Evolutionary conservation across 2,329 filamentous ascomycete species (phyloP).

Genomic region (Aspergillus chevalieri): DNA sequence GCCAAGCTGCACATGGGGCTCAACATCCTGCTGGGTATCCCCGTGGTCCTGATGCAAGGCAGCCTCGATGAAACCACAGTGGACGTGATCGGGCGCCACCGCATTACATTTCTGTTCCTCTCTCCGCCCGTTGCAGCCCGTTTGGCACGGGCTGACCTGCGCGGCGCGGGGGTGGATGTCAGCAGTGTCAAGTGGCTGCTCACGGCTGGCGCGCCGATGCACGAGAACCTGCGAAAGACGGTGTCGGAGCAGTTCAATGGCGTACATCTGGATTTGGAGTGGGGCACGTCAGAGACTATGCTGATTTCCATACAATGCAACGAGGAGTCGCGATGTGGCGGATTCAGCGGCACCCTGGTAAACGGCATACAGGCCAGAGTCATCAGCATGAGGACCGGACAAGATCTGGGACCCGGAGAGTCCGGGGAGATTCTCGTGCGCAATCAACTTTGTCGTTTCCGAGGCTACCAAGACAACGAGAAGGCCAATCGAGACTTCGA

Average conservation of each 20-base stretch:
- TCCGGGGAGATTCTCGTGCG: slow-evolving; percentile 18
- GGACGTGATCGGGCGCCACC: slow-evolving; percentile 13
- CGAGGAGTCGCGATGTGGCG: slow-evolving; percentile 9
- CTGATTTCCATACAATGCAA: slow-evolving; percentile 20
- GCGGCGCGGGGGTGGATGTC: slow-evolving; percentile 2
- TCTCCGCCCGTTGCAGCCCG: slow-evolving; percentile 17
- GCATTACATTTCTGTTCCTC: slow-evolving; percentile 19
- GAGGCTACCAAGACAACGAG: slow-evolving; percentile 17
- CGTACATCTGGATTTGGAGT: slow-evolving; percentile 16
- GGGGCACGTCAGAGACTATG: slow-evolving; percentile 20
- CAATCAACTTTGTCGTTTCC: slow-evolving; percentile 12
- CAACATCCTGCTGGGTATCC: slow-evolving; percentile 22
- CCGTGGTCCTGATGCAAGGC: slow-evolving; percentile 16
- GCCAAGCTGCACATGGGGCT: slow-evolving; percentile 20
- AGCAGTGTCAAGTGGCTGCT: slow-evolving; percentile 21
- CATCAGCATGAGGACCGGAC: slow-evolving; percentile 12
- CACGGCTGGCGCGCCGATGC: slow-evolving; percentile 19
- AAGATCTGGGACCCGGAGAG: slow-evolving; percentile 9
- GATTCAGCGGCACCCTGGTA: slow-evolving; percentile 17
- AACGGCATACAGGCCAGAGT: slow-evolving; percentile 11
- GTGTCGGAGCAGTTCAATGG: slow-evolving; percentile 14
- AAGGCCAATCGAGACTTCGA: slow-evolving; percentile 13
- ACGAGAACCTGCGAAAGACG: slow-evolving; percentile 13
- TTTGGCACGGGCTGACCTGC: slow-evolving; percentile 13
- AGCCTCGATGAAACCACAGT: slow-evolving; percentile 13